These are phyloP conservation scores for Ambrosia trifida DNA, from an alignment of 129 eudicot genomes.

Conservation along the genomic window DNA sequence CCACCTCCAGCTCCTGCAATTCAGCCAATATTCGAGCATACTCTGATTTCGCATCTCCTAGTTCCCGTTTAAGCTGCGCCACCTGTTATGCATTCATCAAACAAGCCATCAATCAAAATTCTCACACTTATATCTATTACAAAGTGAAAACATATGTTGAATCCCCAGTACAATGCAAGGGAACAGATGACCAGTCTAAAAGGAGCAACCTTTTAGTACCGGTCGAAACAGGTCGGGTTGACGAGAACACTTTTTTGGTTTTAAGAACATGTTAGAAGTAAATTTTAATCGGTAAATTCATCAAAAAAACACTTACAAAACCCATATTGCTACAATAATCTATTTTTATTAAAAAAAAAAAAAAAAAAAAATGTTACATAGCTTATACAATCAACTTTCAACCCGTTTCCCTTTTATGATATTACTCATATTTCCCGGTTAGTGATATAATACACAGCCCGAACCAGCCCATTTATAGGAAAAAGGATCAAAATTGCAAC, in stretches of 20 bases:
- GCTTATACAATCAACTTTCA: neutral
- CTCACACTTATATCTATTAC: neutral
- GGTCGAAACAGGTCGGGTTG: neutral
- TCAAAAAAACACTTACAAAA: neutral
- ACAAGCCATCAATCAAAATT: neutral
- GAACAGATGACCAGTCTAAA: neutral
- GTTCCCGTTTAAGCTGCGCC: slow-evolving; percentile 41
- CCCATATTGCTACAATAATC: neutral
- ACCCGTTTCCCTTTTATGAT: neutral
- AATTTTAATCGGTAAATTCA: neutral
- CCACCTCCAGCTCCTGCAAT: slow-evolving; percentile 44
- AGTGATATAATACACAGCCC: neutral
- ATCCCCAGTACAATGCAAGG: neutral
- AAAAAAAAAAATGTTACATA: neutral
- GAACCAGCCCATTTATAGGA: neutral
- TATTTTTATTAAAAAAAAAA: neutral
- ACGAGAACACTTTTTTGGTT: too few species aligned
- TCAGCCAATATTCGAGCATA: slow-evolving; percentile 50
- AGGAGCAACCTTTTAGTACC: neutral
- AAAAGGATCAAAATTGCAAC: neutral
- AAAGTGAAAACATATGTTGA: neutral
- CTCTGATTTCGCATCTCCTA: slow-evolving; percentile 47
- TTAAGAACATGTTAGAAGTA: too few species aligned
- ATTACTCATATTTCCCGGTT: neutral
- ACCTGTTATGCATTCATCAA: slow-evolving; percentile 43